Evolutionary conservation across 2,329 filamentous ascomycete species (phyloP), one percentile per base, ranked within the genome.

Genomic region (Epichloe festucae): DNA sequence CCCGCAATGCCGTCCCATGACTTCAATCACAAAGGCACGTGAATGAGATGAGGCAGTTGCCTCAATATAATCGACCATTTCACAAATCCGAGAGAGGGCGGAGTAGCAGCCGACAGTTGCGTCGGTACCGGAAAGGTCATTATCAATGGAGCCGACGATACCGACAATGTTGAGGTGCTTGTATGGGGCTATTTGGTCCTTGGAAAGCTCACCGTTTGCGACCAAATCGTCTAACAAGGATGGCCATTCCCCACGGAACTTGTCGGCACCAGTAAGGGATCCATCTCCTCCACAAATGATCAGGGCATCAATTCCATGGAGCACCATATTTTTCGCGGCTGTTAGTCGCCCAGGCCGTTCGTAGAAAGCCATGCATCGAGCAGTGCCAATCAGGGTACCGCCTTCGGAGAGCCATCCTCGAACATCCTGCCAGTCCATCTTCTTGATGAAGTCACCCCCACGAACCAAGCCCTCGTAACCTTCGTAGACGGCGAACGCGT

Each of bases 281-380:
- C 93, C 93, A 66, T 98, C 93, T 72, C 93, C 93, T 66, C 93
- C 93, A 67, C 91, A 97, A 65, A 98, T 94, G 62, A 98, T 85
- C 60, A 98, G 76, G 50, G 93, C 93, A 66, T 98, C 89, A 59
- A 98, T 97, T 64, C 93, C 93, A 59, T 88, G 82, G 54, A 89
- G 69, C 42, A 98, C 80, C 82, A 98, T 84, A 73, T 98, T 96
- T 76, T 91, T 95, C 53, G 93, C 93, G 2, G 89, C 93, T 50
- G 75, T 78, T 54, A 95, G 70, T 57, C 93, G 85, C 17, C 93
- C 93, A 34, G 84, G 73, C 46, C 93, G 85, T 69, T 96, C 85
- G 70, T 87, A 91, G 72, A 98, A 98, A 52, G 81, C 83, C 81
- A 85, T 88, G 73, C 90, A 95, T 56, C 93, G 80, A 52, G 93